Evolutionary conservation across 2,329 filamentous ascomycete genomes (phyloP).

Genomic region (Phyllosticta citribraziliensis): DNA sequence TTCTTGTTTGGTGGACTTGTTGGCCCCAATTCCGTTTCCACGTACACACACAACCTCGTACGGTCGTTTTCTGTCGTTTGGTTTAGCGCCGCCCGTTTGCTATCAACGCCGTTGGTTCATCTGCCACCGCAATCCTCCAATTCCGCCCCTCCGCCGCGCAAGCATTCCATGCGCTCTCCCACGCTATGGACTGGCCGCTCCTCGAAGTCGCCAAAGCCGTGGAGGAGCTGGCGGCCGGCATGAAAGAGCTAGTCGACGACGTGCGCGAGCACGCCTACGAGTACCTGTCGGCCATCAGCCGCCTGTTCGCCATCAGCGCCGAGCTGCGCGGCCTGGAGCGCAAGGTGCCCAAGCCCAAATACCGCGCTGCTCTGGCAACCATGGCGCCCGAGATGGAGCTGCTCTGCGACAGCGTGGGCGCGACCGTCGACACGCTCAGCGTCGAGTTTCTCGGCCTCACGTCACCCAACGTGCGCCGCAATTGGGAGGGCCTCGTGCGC

Average conservation of each 20-base stretch:
- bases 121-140: neutral
- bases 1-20: neutral
- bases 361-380: constrained; percentile 17
- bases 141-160: no score
- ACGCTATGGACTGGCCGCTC: constrained; percentile 28
- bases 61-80: neutral
- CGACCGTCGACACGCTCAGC: constrained; percentile 2
- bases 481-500: neutral
- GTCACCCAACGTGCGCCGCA: neutral
- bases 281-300: constrained; percentile 44
- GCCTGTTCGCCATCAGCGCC: constrained; percentile 45
- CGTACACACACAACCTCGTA: neutral
- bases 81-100: neutral
- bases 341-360: constrained; percentile 30
- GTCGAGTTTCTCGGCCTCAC: constrained; percentile 1
- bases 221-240: constrained; percentile 43
- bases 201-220: constrained; percentile 37
- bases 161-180: constrained; percentile 15
- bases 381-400: constrained; percentile 10
- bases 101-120: neutral
- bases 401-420: constrained; percentile 6
- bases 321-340: constrained; percentile 40
- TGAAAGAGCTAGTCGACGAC: constrained; percentile 40
- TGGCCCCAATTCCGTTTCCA: neutral
- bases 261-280: constrained; percentile 43